A percentile compares a stretch with the other conserved stretches of the same genome.
These are phyloP conservation scores for Fusarium phyllophilum DNA, from an alignment of 2,329 filamentous ascomycete genomes.

Conservation along the genomic window DNA sequence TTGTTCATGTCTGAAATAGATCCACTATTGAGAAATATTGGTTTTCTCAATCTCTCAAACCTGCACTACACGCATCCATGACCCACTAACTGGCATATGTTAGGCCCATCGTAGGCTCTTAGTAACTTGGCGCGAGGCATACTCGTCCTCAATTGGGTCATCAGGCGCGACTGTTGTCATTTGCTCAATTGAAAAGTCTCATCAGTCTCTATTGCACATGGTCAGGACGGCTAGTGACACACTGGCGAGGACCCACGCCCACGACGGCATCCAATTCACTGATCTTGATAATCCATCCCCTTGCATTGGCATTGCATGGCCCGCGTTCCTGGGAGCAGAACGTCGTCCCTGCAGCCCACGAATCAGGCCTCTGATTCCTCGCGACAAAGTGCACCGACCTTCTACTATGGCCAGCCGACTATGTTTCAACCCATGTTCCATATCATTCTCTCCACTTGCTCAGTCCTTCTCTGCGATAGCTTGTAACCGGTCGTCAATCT, in stretches of 20 bases:
- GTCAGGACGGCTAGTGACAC: constrained; percentile 41
- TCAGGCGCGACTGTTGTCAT: constrained; percentile 39
- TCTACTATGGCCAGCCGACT: constrained; percentile 9
- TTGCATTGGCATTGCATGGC: constrained; percentile 36
- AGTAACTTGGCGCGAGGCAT: constrained; percentile 41
- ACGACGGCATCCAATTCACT: constrained; percentile 28
- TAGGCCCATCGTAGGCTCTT: constrained; percentile 25
- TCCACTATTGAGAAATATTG: constrained; percentile 22
- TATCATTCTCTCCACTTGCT: constrained; percentile 48
- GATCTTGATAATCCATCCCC: constrained; percentile 35
- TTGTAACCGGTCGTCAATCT: constrained; percentile 98
- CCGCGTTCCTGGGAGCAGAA: constrained; percentile 36
- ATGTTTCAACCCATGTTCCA: constrained; percentile 29
- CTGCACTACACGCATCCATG: constrained; percentile 1
- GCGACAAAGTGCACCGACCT: constrained; percentile 19
- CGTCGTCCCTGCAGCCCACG: constrained; percentile 21
- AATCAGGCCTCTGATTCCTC: constrained; percentile 34
- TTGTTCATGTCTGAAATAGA: constrained; percentile 4
- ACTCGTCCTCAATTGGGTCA: constrained; percentile 42
- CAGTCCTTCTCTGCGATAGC: constrained; percentile 99
- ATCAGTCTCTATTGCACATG: constrained; percentile 45
- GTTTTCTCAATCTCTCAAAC: constrained; percentile 28
- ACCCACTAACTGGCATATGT: constrained; percentile 31
- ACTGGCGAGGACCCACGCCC: constrained; percentile 35
- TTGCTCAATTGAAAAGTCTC: constrained; percentile 34